Evolutionary conservation across 306 rosid species (phyloP).

Genomic region (Cercis canadensis): DNA sequence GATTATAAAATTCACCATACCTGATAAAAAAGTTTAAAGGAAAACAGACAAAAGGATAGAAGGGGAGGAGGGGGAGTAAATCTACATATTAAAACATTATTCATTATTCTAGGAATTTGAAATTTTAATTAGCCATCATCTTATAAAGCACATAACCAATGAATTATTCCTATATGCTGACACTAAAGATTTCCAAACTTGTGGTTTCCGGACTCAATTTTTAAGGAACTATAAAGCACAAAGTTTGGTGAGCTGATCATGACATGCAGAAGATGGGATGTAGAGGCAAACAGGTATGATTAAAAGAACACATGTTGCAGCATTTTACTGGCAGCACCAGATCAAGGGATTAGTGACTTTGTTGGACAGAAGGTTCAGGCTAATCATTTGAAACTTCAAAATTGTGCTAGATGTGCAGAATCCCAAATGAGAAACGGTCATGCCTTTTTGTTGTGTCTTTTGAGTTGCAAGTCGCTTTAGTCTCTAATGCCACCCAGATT

Average conservation of each 20-base stretch:
- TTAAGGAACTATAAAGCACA: not conserved
- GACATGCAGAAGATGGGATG: too few species aligned
- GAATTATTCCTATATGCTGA: not conserved
- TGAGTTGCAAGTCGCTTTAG: too few species aligned
- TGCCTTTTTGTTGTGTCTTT: too few species aligned
- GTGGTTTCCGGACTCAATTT: not conserved
- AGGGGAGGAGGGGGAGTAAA: not conserved
- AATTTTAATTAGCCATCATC: not conserved
- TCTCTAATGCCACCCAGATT: too few species aligned
- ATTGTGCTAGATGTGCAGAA: not conserved
- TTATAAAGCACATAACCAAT: not conserved
- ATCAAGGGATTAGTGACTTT: conserved; percentile 1
- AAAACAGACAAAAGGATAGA: not conserved
- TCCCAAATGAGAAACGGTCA: too few species aligned
- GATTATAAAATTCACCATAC: not conserved
- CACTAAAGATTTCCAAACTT: not conserved
- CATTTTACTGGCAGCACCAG: not conserved
- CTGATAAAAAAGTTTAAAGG: not conserved
- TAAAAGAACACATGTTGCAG: not conserved
- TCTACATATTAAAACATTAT: not conserved
- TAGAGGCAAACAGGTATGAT: too few species aligned
- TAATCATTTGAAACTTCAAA: conserved; percentile 1
- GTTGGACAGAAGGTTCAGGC: conserved; percentile 11
- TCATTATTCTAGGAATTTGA: not conserved
- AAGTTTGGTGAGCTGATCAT: too few species aligned